Conservation (phyloP, 331 rosid genomes). For the Stylosanthes scabra region DNA sequence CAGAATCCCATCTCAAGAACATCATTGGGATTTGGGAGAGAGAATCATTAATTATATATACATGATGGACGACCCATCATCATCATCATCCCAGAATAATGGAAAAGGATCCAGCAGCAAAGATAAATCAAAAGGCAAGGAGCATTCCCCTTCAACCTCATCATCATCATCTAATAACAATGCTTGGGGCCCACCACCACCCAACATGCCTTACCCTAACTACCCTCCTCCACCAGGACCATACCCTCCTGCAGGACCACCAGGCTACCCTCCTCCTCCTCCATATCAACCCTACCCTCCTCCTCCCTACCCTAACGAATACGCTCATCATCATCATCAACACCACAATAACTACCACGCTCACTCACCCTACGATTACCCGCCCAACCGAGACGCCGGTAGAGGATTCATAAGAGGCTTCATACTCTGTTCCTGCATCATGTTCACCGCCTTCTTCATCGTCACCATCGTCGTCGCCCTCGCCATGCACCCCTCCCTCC, state of each 20-base stretch:
- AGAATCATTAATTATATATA: not conserved
- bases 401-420: conserved; percentile 23
- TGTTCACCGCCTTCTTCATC: conserved; percentile 7
- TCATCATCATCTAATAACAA: not conserved
- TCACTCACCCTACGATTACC: not conserved
- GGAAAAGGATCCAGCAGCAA: not conserved
- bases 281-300: too few species aligned
- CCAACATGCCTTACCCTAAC: not conserved
- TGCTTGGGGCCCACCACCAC: conserved; percentile 10
- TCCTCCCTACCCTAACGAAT: not conserved
- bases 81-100: not conserved
- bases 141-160: too few species aligned
- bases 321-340: conserved; percentile 3
- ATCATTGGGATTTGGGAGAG: conserved; percentile 37
- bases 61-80: conserved; percentile 42
- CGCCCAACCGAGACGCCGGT: not conserved
- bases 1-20: not conserved
- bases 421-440: conserved; percentile 14
- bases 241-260: not conserved
- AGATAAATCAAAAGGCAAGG: not conserved
- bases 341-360: not conserved
- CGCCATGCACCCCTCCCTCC: not conserved
- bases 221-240: not conserved
- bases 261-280: not conserved
- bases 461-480: not conserved